A percentile compares a stretch with the other conserved stretches of the same genome.
phyloP scores from a whole-genome alignment of 164 flowering plant species.

The Taxillus chinensis region DNA sequence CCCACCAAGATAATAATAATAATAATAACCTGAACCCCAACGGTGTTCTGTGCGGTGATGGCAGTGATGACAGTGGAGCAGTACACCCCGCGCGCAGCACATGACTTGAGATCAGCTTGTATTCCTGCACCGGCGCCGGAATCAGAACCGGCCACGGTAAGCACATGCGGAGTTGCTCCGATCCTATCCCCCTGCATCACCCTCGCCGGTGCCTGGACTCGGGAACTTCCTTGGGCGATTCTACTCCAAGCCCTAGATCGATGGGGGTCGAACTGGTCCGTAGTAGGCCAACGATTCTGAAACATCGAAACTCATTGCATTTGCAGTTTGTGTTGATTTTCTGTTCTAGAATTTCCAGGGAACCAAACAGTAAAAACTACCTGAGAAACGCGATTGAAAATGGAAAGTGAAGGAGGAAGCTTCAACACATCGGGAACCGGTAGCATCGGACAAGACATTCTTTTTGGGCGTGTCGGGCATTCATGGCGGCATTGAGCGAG shows the following conservation, averaged over 20 bases:
- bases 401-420: too few relatives aligned
- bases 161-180: slow-evolving; percentile 50
- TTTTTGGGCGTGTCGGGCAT: too few relatives aligned
- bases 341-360: too few relatives aligned
- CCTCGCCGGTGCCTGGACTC: slow-evolving; percentile 3
- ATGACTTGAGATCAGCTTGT: slow-evolving; percentile 91
- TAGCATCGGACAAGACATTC: too few relatives aligned
- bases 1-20: background rate
- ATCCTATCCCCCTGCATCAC: slow-evolving; percentile 19
- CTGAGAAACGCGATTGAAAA: too few relatives aligned
- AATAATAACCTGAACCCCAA: slow-evolving; percentile 76
- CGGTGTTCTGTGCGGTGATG: slow-evolving; percentile 89
- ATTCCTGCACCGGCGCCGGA: slow-evolving; percentile 98
- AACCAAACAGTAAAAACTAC: too few relatives aligned
- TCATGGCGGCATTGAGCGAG: too few relatives aligned
- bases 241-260: background rate
- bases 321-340: too few relatives aligned
- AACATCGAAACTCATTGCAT: too few relatives aligned
- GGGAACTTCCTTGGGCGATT: background rate
- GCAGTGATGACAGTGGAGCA: slow-evolving; percentile 94
- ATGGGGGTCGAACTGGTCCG: too few relatives aligned
- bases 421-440: too few relatives aligned
- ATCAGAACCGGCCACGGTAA: slow-evolving; percentile 93
- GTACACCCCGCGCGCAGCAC: slow-evolving; percentile 82
- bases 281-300: too few relatives aligned